A percentile compares a stretch with the other conserved stretches of the same genome.
phyloP scores from a whole-genome alignment of 1,284 basidiomycete species.

The Garcileccinum viscosum region DNA sequence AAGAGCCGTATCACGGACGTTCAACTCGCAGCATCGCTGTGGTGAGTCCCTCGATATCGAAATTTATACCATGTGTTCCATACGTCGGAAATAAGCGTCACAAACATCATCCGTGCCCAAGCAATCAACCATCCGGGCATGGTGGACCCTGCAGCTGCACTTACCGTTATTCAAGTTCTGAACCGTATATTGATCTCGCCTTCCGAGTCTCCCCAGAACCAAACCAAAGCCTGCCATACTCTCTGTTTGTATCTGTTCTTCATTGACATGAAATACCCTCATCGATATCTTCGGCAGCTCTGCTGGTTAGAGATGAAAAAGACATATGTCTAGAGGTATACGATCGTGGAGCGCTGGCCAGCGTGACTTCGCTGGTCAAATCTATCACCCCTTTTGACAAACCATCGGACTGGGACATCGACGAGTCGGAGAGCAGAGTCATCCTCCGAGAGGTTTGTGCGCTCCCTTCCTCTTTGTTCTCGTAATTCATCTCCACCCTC shows the following conservation, averaged over 20 bases:
- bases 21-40: constrained; percentile 71
- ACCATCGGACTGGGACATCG: constrained; percentile 55
- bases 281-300: constrained; percentile 50
- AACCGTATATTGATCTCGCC: constrained; percentile 59
- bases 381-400: constrained; percentile 56
- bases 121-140: constrained; percentile 33
- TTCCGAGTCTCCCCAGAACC: constrained; percentile 47
- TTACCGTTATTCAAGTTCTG: constrained; percentile 67
- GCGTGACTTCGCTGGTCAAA: constrained; percentile 55
- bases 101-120: constrained; percentile 61
- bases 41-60: constrained; percentile 47
- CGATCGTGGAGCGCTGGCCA: constrained; percentile 64
- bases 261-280: not conserved
- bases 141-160: constrained; percentile 52
- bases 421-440: constrained; percentile 66
- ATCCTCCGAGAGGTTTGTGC: constrained; percentile 66
- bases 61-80: not conserved
- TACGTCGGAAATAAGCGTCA: constrained; percentile 47
- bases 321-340: constrained; percentile 68
- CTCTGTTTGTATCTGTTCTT: constrained; percentile 55
- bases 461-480: constrained; percentile 1
- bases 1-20: constrained; percentile 63
- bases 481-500: constrained; percentile 5
- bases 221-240: constrained; percentile 72
- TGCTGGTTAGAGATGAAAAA: constrained; percentile 74